These are phyloP conservation scores for Capsicum rhomboideum DNA, from an alignment of 257 asterid genomes.

Conservation along the genomic window DNA sequence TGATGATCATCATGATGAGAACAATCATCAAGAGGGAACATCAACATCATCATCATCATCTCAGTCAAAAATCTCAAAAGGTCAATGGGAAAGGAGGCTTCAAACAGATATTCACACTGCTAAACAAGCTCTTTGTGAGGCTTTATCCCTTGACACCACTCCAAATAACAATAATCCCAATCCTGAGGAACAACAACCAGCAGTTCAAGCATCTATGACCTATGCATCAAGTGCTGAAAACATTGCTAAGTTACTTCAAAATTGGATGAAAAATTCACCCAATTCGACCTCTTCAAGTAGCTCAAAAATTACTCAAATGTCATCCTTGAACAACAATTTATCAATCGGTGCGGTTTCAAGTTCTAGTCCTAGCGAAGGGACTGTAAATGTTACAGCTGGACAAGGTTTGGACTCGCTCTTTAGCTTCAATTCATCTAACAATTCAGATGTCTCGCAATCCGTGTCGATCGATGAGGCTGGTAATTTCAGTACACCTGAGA, in stretches of 20 bases:
- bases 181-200: not conserved
- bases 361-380: conserved; percentile 62
- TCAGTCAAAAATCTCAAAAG: conserved; percentile 40
- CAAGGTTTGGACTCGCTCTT: conserved; percentile 23
- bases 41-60: conserved; percentile 11
- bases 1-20: not conserved
- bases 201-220: conserved; percentile 11
- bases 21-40: conserved; percentile 8
- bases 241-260: conserved; percentile 65
- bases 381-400: conserved; percentile 14
- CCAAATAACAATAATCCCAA: not conserved
- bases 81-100: conserved; percentile 90
- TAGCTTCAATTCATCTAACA: conserved; percentile 33
- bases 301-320: conserved; percentile 16
- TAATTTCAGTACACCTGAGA: conserved; percentile 14
- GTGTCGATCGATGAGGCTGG: conserved; percentile 12
- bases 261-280: conserved; percentile 54
- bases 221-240: conserved; percentile 77
- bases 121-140: conserved; percentile 75
- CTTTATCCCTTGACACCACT: conserved; percentile 44
- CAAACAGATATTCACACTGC: conserved; percentile 86
- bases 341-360: conserved; percentile 10
- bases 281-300: conserved; percentile 13
- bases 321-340: conserved; percentile 22
- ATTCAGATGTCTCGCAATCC: conserved; percentile 30